phyloP scores from a whole-genome alignment of 2,329 filamentous ascomycete genomes.

The Aspergillus caelatus region DNA sequence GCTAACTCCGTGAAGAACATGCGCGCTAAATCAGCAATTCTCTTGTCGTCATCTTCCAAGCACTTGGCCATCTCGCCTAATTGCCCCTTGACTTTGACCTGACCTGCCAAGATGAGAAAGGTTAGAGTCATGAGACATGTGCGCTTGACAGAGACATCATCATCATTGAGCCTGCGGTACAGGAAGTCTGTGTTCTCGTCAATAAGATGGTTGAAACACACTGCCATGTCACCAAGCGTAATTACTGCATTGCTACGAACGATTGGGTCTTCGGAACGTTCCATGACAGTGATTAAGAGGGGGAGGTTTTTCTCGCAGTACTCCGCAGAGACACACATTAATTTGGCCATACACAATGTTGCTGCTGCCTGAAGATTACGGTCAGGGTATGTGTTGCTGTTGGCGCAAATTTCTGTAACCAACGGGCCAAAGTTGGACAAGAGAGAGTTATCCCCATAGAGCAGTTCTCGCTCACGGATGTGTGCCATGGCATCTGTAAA shows the following conservation, averaged over 20 bases:
- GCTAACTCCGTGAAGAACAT: constrained; percentile 99
- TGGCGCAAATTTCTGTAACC: constrained; percentile 90
- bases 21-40: constrained; percentile 86
- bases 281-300: constrained; percentile 95
- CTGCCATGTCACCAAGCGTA: constrained; percentile 96
- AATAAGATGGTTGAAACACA: constrained; percentile 98
- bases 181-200: constrained; percentile 99
- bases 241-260: constrained; percentile 96
- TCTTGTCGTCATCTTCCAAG: constrained; percentile 91
- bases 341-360: constrained; percentile 90
- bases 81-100: constrained; percentile 99
- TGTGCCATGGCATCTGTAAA: constrained; percentile 85
- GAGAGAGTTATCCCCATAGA: constrained; percentile 81
- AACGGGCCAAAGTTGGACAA: constrained; percentile 89
- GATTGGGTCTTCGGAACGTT: constrained; percentile 87
- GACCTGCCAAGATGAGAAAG: constrained; percentile 92
- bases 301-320: constrained; percentile 94
- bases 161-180: constrained; percentile 88
- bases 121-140: constrained; percentile 98
- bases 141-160: constrained; percentile 86
- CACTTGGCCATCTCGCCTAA: constrained; percentile 99
- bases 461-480: constrained; percentile 79
- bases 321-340: constrained; percentile 97
- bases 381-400: constrained; percentile 90
- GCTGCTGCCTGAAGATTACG: constrained; percentile 89